phyloP scores from a whole-genome alignment of 2,329 filamentous ascomycete species.

The Pestalotiopsis sp. region DNA sequence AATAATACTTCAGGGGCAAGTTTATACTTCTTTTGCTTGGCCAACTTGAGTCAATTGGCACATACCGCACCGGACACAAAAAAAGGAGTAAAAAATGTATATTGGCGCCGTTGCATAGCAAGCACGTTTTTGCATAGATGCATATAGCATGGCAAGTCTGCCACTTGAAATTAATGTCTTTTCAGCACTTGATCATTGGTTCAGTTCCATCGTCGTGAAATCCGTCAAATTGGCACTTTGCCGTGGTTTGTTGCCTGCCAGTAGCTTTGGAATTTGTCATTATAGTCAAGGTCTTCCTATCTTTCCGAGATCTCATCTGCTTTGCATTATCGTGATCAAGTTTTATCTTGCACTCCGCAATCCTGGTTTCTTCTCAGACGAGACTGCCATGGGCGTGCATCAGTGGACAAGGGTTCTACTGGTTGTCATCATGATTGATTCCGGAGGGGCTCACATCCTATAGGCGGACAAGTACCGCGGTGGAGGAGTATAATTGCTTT shows the following conservation, averaged over 20 bases:
- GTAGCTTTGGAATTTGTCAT: no score
- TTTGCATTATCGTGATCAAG: background rate
- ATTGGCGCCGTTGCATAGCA: slow-evolving; percentile 2
- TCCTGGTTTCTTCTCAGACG: background rate
- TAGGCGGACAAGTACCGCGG: background rate
- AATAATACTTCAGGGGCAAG: background rate
- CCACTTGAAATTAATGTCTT: slow-evolving; percentile 10
- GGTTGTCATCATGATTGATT: background rate
- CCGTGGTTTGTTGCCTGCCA: no score
- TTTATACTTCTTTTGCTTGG: background rate
- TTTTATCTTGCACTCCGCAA: background rate
- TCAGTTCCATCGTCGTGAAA: background rate
- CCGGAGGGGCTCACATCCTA: background rate
- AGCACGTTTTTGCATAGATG: slow-evolving; percentile 3
- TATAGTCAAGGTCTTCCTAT: no score
- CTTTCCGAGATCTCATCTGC: no score
- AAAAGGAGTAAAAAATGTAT: background rate
- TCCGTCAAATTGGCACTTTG: no score
- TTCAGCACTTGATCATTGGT: background rate
- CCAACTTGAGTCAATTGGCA: background rate
- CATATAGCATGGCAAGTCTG: background rate
- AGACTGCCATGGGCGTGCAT: background rate
- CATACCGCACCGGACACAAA: background rate
- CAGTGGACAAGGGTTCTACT: background rate
- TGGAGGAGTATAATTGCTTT: background rate